These are phyloP conservation scores for Iris macrosiphon DNA, from an alignment of 106 monocot genomes.

Conservation along the genomic window DNA sequence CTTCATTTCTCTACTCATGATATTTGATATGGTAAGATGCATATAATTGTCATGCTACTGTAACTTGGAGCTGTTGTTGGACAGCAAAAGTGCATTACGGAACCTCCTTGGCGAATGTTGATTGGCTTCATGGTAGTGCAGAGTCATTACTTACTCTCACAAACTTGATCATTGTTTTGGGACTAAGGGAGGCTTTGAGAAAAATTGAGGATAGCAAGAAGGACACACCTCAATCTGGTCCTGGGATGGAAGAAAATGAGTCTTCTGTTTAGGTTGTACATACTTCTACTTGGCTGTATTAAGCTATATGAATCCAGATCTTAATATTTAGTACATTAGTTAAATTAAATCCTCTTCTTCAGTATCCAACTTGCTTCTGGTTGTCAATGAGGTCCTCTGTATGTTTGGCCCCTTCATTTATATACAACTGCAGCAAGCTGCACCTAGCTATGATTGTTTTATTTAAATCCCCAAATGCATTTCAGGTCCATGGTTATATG, in stretches of 20 bases:
- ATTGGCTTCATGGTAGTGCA: conserved; percentile 94
- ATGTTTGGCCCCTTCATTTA: too few species aligned
- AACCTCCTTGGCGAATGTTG: conserved; percentile 94
- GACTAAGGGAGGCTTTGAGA: conserved; percentile 63
- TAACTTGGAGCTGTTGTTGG: not conserved
- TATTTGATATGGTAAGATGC: not conserved
- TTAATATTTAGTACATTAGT: too few species aligned
- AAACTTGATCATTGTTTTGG: conserved; percentile 89
- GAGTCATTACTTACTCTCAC: conserved; percentile 89
- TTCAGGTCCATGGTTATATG: too few species aligned
- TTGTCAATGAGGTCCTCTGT: too few species aligned
- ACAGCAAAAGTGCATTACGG: conserved; percentile 95
- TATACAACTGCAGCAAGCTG: too few species aligned
- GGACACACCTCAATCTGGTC: conserved; percentile 12
- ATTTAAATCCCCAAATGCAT: too few species aligned
- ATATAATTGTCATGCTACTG: not conserved
- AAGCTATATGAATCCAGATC: too few species aligned
- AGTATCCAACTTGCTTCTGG: too few species aligned
- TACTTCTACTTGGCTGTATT: not conserved
- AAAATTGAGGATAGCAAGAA: conserved; percentile 36
- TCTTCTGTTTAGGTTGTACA: conserved; percentile 41
- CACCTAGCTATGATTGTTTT: too few species aligned
- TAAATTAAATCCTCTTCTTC: too few species aligned
- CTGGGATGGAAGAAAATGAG: conserved; percentile 40
- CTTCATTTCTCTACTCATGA: conserved; percentile 1